phyloP scores from a whole-genome alignment of 257 asterid genomes.

The Leptodermis oblonga region DNA sequence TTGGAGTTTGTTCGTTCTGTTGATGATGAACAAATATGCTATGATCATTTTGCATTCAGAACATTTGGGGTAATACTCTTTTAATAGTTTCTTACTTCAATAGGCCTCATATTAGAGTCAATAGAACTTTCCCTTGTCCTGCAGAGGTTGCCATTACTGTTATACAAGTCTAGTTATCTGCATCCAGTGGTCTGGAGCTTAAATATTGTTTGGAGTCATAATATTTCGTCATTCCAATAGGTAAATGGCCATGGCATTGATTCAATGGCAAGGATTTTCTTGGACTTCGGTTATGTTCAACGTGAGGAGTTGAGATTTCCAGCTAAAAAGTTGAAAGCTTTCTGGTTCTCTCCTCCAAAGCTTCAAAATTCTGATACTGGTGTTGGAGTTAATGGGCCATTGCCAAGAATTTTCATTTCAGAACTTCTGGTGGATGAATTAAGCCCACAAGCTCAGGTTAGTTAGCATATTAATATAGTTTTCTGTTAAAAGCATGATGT shows the following conservation, averaged over 20 bases:
- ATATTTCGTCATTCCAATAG: conserved; percentile 26
- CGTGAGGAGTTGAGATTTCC: conserved; percentile 90
- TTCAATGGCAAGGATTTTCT: conserved; percentile 68
- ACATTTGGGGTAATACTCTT: conserved; percentile 62
- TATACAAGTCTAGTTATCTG: background rate
- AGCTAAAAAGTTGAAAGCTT: conserved; percentile 88
- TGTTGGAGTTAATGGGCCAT: conserved; percentile 63
- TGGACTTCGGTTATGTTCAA: conserved; percentile 76
- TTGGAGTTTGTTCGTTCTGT: conserved; percentile 70
- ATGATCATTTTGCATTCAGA: conserved; percentile 89
- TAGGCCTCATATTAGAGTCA: background rate
- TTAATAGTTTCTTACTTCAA: background rate
- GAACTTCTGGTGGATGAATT: conserved; percentile 92
- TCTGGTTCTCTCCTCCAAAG: conserved; percentile 82
- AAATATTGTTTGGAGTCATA: background rate
- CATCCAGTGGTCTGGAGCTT: background rate
- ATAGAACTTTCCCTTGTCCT: background rate
- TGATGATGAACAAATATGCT: conserved; percentile 60
- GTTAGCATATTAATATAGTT: background rate
- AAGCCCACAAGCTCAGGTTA: conserved; percentile 80
- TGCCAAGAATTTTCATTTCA: conserved; percentile 92
- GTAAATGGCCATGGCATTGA: conserved; percentile 83
- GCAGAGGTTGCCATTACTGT: background rate
- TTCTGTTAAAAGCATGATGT: background rate
- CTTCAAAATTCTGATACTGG: conserved; percentile 31